These are phyloP conservation scores for Microbotryum silenes-acaulis DNA, from an alignment of 1,284 basidiomycete genomes.

Conservation along the genomic window DNA sequence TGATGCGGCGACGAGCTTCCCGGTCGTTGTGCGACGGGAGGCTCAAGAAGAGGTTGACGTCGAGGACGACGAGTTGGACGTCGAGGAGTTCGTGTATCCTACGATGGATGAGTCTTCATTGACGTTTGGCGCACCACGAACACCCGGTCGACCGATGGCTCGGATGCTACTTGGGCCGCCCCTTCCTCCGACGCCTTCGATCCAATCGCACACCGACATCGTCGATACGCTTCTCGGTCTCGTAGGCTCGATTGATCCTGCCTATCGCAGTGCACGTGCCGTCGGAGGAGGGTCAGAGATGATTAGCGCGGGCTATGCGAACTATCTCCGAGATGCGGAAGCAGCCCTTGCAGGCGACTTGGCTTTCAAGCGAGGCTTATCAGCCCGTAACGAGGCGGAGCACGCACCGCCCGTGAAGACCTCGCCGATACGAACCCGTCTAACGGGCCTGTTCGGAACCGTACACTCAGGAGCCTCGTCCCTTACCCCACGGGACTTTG, in stretches of 20 bases:
- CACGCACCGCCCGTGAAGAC: neutral
- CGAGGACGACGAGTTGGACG: constrained; percentile 52
- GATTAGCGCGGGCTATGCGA: constrained; percentile 77
- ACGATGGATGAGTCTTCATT: neutral
- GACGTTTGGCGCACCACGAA: neutral
- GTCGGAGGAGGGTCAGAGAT: constrained; percentile 49
- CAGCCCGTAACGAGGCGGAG: neutral
- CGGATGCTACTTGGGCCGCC: constrained; percentile 6
- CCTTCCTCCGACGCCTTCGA: constrained; percentile 5
- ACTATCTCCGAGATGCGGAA: constrained; percentile 74
- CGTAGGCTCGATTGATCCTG: constrained; percentile 68
- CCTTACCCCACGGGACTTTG: constrained; percentile 8
- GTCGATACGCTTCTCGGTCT: constrained; percentile 66
- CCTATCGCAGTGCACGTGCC: constrained; percentile 41
- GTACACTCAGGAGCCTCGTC: neutral
- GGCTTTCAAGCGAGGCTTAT: constrained; percentile 26
- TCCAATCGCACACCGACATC: constrained; percentile 35
- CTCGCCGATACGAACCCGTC: neutral
- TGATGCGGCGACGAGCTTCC: constrained; percentile 63
- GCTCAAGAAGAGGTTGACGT: constrained; percentile 41
- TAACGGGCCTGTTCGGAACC: neutral
- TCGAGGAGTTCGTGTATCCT: constrained; percentile 53
- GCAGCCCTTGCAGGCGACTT: constrained; percentile 48
- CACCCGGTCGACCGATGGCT: neutral
- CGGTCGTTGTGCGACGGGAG: constrained; percentile 45